Percentiles rank a stretch among this genome's conserved stretches.
These are phyloP conservation scores for Aspergillus alliaceus DNA, from an alignment of 2,329 filamentous ascomycete species.

Conservation along the genomic window DNA sequence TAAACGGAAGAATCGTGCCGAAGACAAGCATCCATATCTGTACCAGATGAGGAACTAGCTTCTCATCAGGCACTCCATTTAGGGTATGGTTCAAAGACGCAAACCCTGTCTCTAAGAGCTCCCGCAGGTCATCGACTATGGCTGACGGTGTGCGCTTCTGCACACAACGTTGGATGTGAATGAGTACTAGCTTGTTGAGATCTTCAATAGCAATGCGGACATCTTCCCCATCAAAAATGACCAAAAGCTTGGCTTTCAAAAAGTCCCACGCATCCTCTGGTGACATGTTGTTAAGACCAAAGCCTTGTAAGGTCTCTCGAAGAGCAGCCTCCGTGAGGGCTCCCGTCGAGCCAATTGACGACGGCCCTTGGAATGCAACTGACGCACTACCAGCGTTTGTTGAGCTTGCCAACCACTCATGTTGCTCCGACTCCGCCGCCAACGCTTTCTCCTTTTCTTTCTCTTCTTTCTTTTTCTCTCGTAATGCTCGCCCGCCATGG, in stretches of 20 bases:
- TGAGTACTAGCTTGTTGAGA: conserved; percentile 62
- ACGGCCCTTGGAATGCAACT: conserved; percentile 34
- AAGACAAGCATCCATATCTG: conserved; percentile 95
- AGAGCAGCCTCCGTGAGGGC: conserved; percentile 37
- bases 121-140: conserved; percentile 63
- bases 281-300: conserved; percentile 69
- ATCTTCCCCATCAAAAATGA: conserved; percentile 66
- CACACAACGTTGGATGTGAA: conserved; percentile 64
- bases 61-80: conserved; percentile 75
- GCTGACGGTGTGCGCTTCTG: conserved; percentile 59
- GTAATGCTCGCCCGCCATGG: conserved; percentile 72
- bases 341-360: conserved; percentile 34
- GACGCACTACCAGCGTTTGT: conserved; percentile 25
- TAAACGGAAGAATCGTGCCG: conserved; percentile 83
- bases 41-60: conserved; percentile 84
- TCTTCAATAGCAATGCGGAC: conserved; percentile 65
- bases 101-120: conserved; percentile 72
- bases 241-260: conserved; percentile 61
- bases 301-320: conserved; percentile 47
- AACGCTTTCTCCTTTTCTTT: conserved; percentile 41
- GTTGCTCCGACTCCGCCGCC: conserved; percentile 39
- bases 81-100: conserved; percentile 81
- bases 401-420: conserved; percentile 34
- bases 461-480: conserved; percentile 79
- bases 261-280: conserved; percentile 67